Conservation (phyloP, 2,329 filamentous ascomycete genomes). For the Albophoma yamanashiensis region DNA sequence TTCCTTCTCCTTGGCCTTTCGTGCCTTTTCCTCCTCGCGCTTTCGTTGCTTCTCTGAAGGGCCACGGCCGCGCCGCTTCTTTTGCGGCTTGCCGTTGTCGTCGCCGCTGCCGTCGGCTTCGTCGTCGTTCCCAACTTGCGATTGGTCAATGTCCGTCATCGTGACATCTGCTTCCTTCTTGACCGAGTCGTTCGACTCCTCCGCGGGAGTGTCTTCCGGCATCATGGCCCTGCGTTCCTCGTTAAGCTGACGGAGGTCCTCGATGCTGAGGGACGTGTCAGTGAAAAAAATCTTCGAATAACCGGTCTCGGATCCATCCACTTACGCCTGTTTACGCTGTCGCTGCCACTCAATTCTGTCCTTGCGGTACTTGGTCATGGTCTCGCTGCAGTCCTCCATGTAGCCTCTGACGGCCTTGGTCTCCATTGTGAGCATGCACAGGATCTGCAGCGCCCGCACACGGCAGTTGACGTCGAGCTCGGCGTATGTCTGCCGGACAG, state of each 20-base stretch:
- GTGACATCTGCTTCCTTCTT: constrained; percentile 48
- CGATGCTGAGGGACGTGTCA: constrained; percentile 37
- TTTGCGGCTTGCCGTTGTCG: constrained; percentile 48
- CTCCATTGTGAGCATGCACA: constrained; percentile 75
- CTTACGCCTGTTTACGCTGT: constrained; percentile 56
- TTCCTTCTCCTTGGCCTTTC: constrained; percentile 65
- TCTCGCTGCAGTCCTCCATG: constrained; percentile 83
- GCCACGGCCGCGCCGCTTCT: constrained; percentile 47
- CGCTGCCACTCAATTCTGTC: constrained; percentile 91
- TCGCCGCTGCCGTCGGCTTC: constrained; percentile 61
- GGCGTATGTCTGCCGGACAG: constrained; percentile 61
- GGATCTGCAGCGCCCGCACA: constrained; percentile 68
- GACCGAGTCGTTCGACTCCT: constrained; percentile 39
- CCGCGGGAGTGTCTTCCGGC: constrained; percentile 60
- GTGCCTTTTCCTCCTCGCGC: constrained; percentile 64
- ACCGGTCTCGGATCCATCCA: too few relatives aligned
- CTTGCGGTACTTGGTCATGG: constrained; percentile 91
- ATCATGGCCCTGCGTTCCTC: constrained; percentile 63
- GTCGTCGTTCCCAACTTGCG: constrained; percentile 41
- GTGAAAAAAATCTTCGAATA: background rate
- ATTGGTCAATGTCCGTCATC: constrained; percentile 54
- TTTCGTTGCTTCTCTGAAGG: constrained; percentile 59
- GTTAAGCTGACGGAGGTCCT: constrained; percentile 60
- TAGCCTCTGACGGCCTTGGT: constrained; percentile 81
- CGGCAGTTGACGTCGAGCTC: constrained; percentile 74